Conservation (phyloP, 441 rosid genomes). For the Erodium trifolium region DNA sequence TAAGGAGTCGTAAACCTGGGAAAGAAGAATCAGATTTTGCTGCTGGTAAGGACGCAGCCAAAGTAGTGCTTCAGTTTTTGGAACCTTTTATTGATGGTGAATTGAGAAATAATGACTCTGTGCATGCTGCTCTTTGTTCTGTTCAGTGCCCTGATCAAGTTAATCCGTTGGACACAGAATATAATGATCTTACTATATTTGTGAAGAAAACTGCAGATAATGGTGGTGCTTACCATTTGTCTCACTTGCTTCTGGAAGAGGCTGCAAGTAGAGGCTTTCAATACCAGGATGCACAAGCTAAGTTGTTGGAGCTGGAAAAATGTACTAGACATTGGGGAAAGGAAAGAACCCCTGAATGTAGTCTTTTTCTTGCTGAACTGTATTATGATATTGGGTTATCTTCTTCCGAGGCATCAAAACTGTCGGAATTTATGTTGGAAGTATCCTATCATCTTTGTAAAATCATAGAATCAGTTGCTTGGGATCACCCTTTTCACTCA, state of each 20-base stretch:
- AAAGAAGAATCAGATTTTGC: conserved; percentile 76
- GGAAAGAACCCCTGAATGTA: conserved; percentile 80
- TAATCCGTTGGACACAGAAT: conserved; percentile 41
- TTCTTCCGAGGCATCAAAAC: conserved; percentile 43
- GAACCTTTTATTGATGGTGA: conserved; percentile 54
- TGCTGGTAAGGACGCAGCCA: conserved; percentile 50
- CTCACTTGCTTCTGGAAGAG: conserved; percentile 82
- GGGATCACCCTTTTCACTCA: conserved; percentile 42
- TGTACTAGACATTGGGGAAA: conserved; percentile 77
- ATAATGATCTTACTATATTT: conserved; percentile 41
- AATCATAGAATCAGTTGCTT: conserved; percentile 82
- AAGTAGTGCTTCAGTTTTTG: conserved; percentile 58
- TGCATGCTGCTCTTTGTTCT: conserved; percentile 29
- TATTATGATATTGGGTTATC: conserved; percentile 64
- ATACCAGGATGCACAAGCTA: conserved; percentile 46
- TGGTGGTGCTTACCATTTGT: conserved; percentile 82
- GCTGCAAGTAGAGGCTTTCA: conserved; percentile 38
- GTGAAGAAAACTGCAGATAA: conserved; percentile 62
- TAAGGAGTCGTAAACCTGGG: conserved; percentile 88
- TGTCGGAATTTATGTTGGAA: conserved; percentile 54
- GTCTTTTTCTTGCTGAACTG: conserved; percentile 91
- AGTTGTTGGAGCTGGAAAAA: conserved; percentile 79
- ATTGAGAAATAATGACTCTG: conserved; percentile 30
- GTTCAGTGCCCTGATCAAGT: conserved; percentile 31
- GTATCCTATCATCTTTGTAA: conserved; percentile 86